Evolutionary conservation across 108 stramenopile genomes (phyloP).

Genomic region (Mediolabrus comicus): DNA sequence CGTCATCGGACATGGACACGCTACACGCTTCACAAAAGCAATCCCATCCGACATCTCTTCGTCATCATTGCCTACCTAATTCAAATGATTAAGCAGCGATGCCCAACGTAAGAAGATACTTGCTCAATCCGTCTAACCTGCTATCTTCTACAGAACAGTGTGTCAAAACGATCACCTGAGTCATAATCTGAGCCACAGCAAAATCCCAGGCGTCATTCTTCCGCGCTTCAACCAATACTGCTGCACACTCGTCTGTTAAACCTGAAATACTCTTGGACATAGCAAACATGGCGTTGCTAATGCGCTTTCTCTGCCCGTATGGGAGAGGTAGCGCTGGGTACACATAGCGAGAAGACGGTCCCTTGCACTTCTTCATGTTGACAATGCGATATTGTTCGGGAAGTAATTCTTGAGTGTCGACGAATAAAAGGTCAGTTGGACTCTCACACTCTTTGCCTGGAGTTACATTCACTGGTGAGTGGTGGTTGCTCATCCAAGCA

Average conservation of each 20-base stretch:
- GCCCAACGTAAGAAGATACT: conserved; percentile 69
- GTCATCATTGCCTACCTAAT: too few species aligned
- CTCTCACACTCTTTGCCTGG: conserved; percentile 26
- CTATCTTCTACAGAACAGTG: conserved; percentile 72
- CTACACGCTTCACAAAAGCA: too few species aligned
- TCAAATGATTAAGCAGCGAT: conserved; percentile 3
- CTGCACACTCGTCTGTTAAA: conserved; percentile 80
- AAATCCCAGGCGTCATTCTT: conserved; percentile 82
- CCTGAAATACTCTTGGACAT: conserved; percentile 75
- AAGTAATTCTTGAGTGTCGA: conserved; percentile 64
- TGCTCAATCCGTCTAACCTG: conserved; percentile 78
- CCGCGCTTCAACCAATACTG: conserved; percentile 71
- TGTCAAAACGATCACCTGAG: conserved; percentile 78
- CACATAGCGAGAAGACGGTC: conserved; percentile 34
- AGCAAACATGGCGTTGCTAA: conserved; percentile 81
- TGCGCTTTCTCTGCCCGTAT: conserved; percentile 78
- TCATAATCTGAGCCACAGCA: conserved; percentile 86
- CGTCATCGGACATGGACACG: too few species aligned
- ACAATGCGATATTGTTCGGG: conserved; percentile 73
- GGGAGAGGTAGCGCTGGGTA: conserved; percentile 80
- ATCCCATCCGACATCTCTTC: too few species aligned
- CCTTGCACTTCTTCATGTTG: conserved; percentile 35
- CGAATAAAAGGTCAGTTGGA: conserved; percentile 56
- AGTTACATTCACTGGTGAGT: conserved; percentile 21
- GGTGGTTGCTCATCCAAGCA: conserved; percentile 34